These are phyloP conservation scores for Vanderwaltozyma yarrowii DNA, from an alignment of 805 yeast genomes.

Conservation along the genomic window DNA sequence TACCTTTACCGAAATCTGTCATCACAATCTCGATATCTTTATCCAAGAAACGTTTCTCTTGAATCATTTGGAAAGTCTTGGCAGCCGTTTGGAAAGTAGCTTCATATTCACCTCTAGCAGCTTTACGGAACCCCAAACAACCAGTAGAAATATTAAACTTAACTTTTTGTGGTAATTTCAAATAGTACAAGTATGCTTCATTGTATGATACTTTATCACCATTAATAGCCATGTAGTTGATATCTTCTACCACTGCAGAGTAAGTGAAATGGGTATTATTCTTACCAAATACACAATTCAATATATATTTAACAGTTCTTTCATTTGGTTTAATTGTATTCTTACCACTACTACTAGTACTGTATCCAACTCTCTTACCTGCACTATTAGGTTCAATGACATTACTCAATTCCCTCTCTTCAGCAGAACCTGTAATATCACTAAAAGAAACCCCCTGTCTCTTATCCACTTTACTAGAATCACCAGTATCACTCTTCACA, in stretches of 20 bases:
- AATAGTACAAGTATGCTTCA: conserved; percentile 65
- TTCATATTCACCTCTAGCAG: conserved; percentile 87
- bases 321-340: conserved; percentile 12
- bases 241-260: conserved; percentile 58
- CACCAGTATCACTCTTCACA: background rate
- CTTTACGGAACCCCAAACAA: conserved; percentile 76
- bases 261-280: conserved; percentile 79
- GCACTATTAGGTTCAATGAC: background rate
- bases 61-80: conserved; percentile 60
- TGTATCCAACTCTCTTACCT: background rate
- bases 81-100: conserved; percentile 82
- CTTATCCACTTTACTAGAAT: no score
- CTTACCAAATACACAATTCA: conserved; percentile 67
- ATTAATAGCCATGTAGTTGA: conserved; percentile 46
- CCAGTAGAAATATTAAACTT: conserved; percentile 69
- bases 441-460: background rate
- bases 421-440: background rate
- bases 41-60: conserved; percentile 46
- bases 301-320: conserved; percentile 48
- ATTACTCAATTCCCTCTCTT: background rate
- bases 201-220: conserved; percentile 42
- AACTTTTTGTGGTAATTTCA: conserved; percentile 70
- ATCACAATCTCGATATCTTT: conserved; percentile 66
- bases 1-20: conserved; percentile 79
- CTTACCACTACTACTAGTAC: background rate